Evolutionary conservation across 495 filamentous ascomycete species (phyloP), one percentile per base, ranked within the genome.

Genomic region (Hypoxylon fuscum): DNA sequence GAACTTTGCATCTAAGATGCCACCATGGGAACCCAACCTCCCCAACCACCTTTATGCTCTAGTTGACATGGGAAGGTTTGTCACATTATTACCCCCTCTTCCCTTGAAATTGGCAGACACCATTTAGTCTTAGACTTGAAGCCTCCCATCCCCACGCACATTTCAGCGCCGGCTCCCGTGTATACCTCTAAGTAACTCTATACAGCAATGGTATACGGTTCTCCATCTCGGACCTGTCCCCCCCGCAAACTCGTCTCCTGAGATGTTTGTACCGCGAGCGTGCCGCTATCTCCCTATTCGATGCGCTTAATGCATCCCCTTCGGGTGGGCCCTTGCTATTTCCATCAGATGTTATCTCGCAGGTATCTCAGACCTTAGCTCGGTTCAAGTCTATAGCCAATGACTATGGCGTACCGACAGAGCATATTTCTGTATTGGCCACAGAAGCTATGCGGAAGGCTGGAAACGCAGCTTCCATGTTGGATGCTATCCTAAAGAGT

Each of bases 181-280:
- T 52, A 29, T 59, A 6, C 17, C 49, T 20, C 37, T 46, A 52
- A 51, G 17, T 59, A 61, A 62, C 45, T n/a, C 49, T 29, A 25
- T 34, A 15, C 35, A 96, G 93, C 78, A 97, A 97, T 82, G 93
- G 93, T 58, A 94, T 97, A 64, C 92, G 93, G 40, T 96, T 96
- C 78, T 94, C 90, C 7, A 92, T 97, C 57, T 90, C 92, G 7
- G 85, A 91, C 52, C 82, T 97, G 25, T 82, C 87, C 1, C 85
- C 87, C 6, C 85, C 88, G 1, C 85, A 78, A 2, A 77, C 88
- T 12, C 87, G 93, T 11, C 83, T 93, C 25, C 81, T 96, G 22
- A 89, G 82, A 14, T 93, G 88, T 29, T 59, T 96, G 49, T 95
- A 91, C 71, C 85, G 85, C 58, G 88, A 93, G 66, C 87, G 93